phyloP scores from a whole-genome alignment of 1,139 yeast species.

The Entelexis sorbosivorans region DNA sequence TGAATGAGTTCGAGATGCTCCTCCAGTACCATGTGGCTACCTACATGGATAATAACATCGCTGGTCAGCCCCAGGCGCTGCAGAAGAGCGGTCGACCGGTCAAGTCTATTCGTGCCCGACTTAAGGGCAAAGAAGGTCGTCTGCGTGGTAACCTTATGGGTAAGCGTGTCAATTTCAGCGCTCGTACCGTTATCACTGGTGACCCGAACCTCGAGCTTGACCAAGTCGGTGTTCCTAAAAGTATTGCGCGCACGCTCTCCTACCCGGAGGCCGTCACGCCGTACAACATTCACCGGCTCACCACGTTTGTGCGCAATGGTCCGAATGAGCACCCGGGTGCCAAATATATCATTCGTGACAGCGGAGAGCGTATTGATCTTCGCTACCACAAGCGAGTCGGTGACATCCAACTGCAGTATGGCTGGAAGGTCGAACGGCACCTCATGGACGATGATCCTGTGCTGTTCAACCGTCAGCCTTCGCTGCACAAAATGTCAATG shows the following conservation, averaged over 20 bases:
- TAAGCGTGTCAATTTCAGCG: conserved; percentile 97
- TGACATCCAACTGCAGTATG: conserved; percentile 92
- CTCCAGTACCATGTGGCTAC: conserved; percentile 98
- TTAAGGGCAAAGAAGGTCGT: conserved; percentile 99
- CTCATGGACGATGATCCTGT: conserved; percentile 96
- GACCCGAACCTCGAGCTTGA: conserved; percentile 96
- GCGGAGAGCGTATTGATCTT: conserved; percentile 96
- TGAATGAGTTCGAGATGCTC: conserved; percentile 89
- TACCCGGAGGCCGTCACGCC: conserved; percentile 98
- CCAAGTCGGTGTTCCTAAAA: conserved; percentile 96
- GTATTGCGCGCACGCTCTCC: conserved; percentile 88
- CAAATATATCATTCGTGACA: conserved; percentile 91
- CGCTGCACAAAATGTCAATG: conserved; percentile 98
- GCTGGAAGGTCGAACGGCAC: conserved; percentile 99
- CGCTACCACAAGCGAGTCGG: conserved; percentile 97
- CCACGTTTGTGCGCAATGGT: conserved; percentile 91
- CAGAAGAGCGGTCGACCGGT: conserved; percentile 99
- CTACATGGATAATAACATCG: conserved; percentile 98
- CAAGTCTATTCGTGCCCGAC: conserved; percentile 93
- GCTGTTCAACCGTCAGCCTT: conserved; percentile 96
- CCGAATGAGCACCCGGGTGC: conserved; percentile 99
- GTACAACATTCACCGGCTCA: conserved; percentile 82
- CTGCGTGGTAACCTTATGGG: conserved; percentile 98
- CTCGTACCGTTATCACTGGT: conserved; percentile 98
- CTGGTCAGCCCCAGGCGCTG: conserved; percentile 99